Percentiles rank a stretch among this genome's conserved stretches.
phyloP scores from a whole-genome alignment of 495 filamentous ascomycete genomes.

The Immersiella caudata region DNA sequence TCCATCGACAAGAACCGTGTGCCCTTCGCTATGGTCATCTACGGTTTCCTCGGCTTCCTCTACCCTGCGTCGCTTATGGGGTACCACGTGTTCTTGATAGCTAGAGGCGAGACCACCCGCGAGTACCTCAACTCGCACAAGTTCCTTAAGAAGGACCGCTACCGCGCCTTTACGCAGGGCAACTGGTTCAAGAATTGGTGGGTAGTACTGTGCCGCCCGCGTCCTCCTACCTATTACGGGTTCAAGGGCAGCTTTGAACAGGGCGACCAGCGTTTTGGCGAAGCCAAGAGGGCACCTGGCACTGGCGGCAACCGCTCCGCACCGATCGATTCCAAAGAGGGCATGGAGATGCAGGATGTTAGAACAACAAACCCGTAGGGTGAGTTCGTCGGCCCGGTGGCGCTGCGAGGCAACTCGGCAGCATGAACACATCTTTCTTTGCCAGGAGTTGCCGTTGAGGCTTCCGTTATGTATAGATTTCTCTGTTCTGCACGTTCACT shows the following conservation, averaged over 20 bases:
- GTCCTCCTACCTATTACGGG: constrained; percentile 85
- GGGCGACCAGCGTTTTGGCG: constrained; percentile 81
- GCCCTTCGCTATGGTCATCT: constrained; percentile 88
- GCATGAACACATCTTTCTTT: background rate
- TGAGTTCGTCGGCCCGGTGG: constrained; percentile 40
- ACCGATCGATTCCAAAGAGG: constrained; percentile 33
- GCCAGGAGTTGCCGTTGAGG: background rate
- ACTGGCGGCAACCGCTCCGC: background rate
- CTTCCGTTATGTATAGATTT: background rate
- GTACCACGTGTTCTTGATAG: constrained; percentile 90
- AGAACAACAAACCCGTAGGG: constrained; percentile 12
- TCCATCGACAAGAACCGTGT: constrained; percentile 72
- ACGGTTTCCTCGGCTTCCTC: constrained; percentile 69
- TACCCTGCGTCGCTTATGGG: constrained; percentile 83
- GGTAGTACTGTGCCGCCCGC: constrained; percentile 76
- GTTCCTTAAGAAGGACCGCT: constrained; percentile 86
- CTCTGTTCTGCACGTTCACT: background rate
- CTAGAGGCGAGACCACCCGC: constrained; percentile 88
- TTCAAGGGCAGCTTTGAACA: constrained; percentile 77
- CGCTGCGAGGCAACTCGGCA: constrained; percentile 20
- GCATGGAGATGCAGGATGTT: constrained; percentile 52
- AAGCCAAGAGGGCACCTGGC: background rate
- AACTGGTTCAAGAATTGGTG: constrained; percentile 78
- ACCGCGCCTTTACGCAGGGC: constrained; percentile 85
- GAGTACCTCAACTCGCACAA: constrained; percentile 97